Conservation (phyloP, 163 green algal species). For the Trebouxiophyceae sp. region DNA sequence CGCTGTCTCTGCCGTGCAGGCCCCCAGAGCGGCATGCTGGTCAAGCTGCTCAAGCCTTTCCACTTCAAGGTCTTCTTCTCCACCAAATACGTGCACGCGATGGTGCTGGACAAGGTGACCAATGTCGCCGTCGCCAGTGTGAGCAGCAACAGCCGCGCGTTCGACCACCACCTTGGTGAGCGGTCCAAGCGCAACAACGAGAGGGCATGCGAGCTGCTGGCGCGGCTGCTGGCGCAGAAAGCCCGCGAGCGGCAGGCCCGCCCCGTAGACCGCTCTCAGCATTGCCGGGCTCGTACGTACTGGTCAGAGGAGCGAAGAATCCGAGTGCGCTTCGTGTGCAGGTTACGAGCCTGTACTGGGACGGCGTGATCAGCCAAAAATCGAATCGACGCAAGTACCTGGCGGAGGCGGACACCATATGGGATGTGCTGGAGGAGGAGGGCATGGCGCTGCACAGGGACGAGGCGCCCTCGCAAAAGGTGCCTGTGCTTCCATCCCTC, state of each 20-base stretch:
- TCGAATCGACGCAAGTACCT: background rate
- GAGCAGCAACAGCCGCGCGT: background rate
- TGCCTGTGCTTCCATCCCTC: too few relatives aligned
- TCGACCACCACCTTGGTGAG: background rate
- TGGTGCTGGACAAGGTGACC: background rate
- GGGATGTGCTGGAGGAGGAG: background rate
- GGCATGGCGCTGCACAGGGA: background rate
- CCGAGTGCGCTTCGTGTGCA: too few relatives aligned
- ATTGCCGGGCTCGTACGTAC: too few relatives aligned
- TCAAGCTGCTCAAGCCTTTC: background rate
- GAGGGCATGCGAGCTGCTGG: background rate
- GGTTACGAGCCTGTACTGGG: background rate
- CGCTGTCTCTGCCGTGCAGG: too few relatives aligned
- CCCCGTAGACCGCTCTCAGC: too few relatives aligned
- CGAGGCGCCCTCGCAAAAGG: background rate
- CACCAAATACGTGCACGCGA: background rate
- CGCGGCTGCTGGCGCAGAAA: background rate
- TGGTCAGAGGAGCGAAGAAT: too few relatives aligned
- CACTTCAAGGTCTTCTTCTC: slow-evolving; percentile 1
- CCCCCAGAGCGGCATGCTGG: too few relatives aligned
- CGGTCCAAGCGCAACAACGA: background rate
- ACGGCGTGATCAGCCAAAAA: background rate
- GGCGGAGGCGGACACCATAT: background rate
- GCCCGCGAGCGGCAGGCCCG: background rate
- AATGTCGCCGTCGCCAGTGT: background rate